Base-by-base conservation (phyloP, 2,329 filamentous ascomycete genomes). In the Cercospora beticola region DNA sequence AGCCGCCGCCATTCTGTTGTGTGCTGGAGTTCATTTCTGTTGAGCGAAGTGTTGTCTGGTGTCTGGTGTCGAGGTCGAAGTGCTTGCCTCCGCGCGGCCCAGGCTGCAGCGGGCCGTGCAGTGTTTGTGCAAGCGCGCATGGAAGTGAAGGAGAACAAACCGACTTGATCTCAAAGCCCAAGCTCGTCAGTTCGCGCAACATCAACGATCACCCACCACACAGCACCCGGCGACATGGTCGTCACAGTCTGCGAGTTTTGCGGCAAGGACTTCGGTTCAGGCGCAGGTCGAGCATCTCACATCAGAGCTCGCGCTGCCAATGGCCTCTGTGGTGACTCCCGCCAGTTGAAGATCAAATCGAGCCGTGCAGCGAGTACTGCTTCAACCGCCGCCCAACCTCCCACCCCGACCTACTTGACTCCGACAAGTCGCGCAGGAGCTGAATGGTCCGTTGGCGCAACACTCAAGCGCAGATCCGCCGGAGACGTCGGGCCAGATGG, bases 211-310 rank as follows among this genome's bases (percentile, higher is more conserved):
- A 30, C 14, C 26, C 26, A 28, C 4, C n/a, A 12, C n/a, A 7
- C 54, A 58, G 3, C 54, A 58, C 5, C 18, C 10, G 10, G 2
- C 46, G 12, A 31, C n/a, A 59, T 59, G 56, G 56, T 59, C 56
- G 31, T 33, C 43, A 65, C 52, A 6, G 16, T 46, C 30, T 65
- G 62, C 52, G 30, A 33, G 14, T 46, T 28, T 36, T 65, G 62
- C 33, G 23, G 23, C 21, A 36, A 26, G 18, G 52, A 58, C 62
- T 65, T 56, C 31, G 52, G 28, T 10, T 58, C 62, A 9, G 49
- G 52, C 31, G 62, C 62, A 21, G 62, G 62, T 6, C 62, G 54
- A 0, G 62, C 62, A 28, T 65, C 62, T 5, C 62, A 65, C 52
- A 40, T 36, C 21, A 16, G 62, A 58, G 62, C 62, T 46, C 62